These are phyloP conservation scores for Multifurca ochricompacta DNA, from an alignment of 768 basidiomycete genomes.

Conservation along the genomic window DNA sequence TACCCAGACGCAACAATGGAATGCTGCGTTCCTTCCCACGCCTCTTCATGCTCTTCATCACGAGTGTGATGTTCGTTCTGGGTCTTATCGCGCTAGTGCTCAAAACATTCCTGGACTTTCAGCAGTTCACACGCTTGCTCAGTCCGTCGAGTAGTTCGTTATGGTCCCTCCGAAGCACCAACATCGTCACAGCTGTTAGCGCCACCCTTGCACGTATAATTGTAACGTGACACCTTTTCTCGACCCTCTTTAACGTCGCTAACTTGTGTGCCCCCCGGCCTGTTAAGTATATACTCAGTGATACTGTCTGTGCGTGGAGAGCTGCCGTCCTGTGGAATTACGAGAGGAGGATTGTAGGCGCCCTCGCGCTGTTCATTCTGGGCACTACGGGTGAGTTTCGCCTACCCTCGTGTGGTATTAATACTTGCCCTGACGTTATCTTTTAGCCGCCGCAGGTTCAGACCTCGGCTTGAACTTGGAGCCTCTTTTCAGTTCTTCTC, in stretches of 20 bases:
- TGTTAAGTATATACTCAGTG: neutral
- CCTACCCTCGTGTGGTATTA: neutral
- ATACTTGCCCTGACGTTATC: too few relatives aligned
- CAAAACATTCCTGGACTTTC: constrained; percentile 3
- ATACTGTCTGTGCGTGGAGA: constrained; percentile 12
- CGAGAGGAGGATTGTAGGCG: constrained; percentile 1
- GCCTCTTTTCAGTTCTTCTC: neutral
- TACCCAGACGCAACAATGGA: neutral
- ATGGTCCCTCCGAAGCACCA: neutral
- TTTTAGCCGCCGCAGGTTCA: neutral
- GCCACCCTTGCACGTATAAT: neutral
- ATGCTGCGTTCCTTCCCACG: constrained; percentile 3
- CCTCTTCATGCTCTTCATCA: constrained; percentile 9
- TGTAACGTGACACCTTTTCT: neutral
- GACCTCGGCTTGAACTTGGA: constrained; percentile 2
- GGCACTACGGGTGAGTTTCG: neutral
- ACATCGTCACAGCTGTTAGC: neutral
- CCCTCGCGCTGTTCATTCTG: constrained; percentile 1
- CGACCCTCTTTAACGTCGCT: neutral
- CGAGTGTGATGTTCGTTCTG: constrained; percentile 8
- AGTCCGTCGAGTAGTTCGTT: neutral
- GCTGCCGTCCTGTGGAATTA: constrained; percentile 14
- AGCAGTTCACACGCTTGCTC: neutral
- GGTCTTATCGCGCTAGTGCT: constrained; percentile 8
- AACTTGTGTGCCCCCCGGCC: too few relatives aligned